A percentile compares a stretch with the other conserved stretches of the same genome.
Conservation (phyloP, 2,329 filamentous ascomycete species). For the Aspergillus arachidicola region DNA sequence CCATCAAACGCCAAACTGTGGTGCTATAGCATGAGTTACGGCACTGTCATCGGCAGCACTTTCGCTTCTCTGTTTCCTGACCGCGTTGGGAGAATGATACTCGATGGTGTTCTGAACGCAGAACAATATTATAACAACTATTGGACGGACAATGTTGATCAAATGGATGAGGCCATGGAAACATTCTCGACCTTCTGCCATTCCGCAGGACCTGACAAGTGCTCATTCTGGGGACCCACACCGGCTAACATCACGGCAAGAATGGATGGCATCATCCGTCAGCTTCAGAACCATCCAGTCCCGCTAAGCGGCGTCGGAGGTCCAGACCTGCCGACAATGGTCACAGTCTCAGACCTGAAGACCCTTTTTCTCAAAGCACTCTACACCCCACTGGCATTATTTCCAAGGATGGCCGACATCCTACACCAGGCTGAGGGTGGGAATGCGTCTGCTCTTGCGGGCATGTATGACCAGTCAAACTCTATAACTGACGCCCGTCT, state of each 20-base stretch:
- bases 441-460: conserved; percentile 16
- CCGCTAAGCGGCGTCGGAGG: conserved; percentile 1
- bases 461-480: conserved; percentile 6
- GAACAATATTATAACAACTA: conserved; percentile 52
- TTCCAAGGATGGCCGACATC: conserved; percentile 47
- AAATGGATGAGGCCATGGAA: conserved; percentile 58
- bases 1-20: conserved; percentile 36
- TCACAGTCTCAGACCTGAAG: conserved; percentile 55
- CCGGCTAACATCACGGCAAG: conserved; percentile 47
- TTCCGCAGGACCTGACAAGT: conserved; percentile 44
- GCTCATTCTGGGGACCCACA: conserved; percentile 17
- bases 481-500: conserved; percentile 19
- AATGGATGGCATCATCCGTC: conserved; percentile 38
- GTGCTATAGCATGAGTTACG: conserved; percentile 58
- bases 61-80: conserved; percentile 49
- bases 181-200: conserved; percentile 59
- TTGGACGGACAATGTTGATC: conserved; percentile 54
- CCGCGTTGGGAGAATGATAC: conserved; percentile 43
- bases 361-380: conserved; percentile 46
- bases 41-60: conserved; percentile 48
- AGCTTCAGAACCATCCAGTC: conserved; percentile 18
- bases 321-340: conserved; percentile 46
- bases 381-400: conserved; percentile 48
- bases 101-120: conserved; percentile 46
- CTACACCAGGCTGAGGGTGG: conserved; percentile 32